Conservation (phyloP, 768 basidiomycete species). For the Coprinopsis marcescibilis region DNA sequence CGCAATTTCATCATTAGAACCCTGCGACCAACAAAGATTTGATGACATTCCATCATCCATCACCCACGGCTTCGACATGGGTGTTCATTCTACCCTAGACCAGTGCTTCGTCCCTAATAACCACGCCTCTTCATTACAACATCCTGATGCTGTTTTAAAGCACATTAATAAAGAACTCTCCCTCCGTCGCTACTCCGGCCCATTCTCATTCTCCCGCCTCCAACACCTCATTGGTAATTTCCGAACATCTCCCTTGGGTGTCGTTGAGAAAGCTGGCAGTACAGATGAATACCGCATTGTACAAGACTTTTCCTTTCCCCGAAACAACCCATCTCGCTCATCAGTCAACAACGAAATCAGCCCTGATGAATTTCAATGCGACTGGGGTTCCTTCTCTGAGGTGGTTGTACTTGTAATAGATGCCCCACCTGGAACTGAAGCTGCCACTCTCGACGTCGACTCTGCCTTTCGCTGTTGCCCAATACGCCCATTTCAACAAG, state of each 20-base stretch:
- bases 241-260: slow-evolving; percentile 30
- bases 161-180: slow-evolving; percentile 16
- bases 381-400: slow-evolving; percentile 18
- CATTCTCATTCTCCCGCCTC: slow-evolving; percentile 17
- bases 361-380: slow-evolving; percentile 22
- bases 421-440: slow-evolving; percentile 29
- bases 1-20: not conserved
- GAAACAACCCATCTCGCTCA: slow-evolving; percentile 14
- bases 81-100: slow-evolving; percentile 4
- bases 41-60: slow-evolving; percentile 19
- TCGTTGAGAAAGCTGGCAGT: slow-evolving; percentile 28
- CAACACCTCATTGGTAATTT: slow-evolving; percentile 36
- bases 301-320: slow-evolving; percentile 28
- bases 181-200: slow-evolving; percentile 13
- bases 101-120: slow-evolving; percentile 17
- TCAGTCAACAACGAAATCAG: slow-evolving; percentile 28
- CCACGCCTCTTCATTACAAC: slow-evolving; percentile 15
- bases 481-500: slow-evolving; percentile 18
- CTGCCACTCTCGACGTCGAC: slow-evolving; percentile 4
- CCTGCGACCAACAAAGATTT: slow-evolving; percentile 15
- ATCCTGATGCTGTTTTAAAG: slow-evolving; percentile 10
- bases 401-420: slow-evolving; percentile 7
- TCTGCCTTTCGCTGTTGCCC: not conserved
- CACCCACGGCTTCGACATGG: slow-evolving; percentile 20
- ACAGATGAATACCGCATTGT: slow-evolving; percentile 24